Conservation (phyloP, 495 filamentous ascomycete species). For the Hypoxylon rickii region DNA sequence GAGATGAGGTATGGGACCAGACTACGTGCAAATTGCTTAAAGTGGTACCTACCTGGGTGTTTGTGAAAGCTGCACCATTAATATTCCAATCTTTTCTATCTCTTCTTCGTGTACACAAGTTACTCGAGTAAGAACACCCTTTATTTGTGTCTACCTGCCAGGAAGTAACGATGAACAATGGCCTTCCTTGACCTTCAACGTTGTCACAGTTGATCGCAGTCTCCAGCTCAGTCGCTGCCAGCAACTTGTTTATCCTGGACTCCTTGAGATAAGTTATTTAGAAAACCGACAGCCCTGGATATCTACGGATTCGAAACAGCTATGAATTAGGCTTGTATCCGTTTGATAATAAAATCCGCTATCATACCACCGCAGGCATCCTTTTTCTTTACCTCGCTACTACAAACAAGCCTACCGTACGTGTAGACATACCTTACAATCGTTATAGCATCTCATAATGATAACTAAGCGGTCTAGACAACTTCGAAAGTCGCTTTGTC, state of each 20-base stretch:
- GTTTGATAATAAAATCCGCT: slow-evolving; percentile 8
- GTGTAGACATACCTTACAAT: background rate
- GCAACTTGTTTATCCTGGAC: background rate
- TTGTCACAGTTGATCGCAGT: too few species aligned
- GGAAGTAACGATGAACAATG: background rate
- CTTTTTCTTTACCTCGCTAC: background rate
- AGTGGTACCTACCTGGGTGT: too few species aligned
- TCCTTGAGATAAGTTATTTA: background rate
- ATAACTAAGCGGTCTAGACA: slow-evolving; percentile 12
- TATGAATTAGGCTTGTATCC: slow-evolving; percentile 13
- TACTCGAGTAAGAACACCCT: too few species aligned
- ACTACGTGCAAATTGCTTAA: too few species aligned
- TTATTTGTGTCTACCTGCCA: too few species aligned
- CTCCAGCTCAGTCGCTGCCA: too few species aligned
- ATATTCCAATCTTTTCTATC: too few species aligned
- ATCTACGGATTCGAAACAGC: slow-evolving; percentile 2
- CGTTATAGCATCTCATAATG: slow-evolving; percentile 2
- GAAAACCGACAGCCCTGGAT: slow-evolving; percentile 5
- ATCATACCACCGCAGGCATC: background rate
- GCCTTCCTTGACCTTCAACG: background rate
- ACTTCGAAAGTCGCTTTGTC: slow-evolving; percentile 12
- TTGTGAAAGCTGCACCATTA: too few species aligned
- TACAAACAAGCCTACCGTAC: background rate
- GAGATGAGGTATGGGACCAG: too few species aligned
- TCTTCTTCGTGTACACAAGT: too few species aligned